Conservation (phyloP, 805 yeast species). For the Candida berthetii region DNA sequence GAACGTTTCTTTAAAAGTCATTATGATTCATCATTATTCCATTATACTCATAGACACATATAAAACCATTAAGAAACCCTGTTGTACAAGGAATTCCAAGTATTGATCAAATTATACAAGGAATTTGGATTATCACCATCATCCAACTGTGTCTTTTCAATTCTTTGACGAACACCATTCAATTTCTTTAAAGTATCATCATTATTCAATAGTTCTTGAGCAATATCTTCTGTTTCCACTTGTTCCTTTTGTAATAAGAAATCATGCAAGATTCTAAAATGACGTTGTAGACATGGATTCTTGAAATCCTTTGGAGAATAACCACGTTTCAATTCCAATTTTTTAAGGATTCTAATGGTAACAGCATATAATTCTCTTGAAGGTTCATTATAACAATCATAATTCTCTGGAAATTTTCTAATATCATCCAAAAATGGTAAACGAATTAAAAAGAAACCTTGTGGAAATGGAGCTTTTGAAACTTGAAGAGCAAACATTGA, state of each 20-base stretch:
- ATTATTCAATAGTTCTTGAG: slow-evolving; percentile 11
- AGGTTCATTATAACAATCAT: slow-evolving; percentile 4
- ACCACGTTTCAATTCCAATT: slow-evolving; percentile 36
- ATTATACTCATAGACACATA: no score
- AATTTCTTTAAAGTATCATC: slow-evolving; percentile 30
- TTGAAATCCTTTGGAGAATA: slow-evolving; percentile 52
- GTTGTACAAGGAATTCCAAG: slow-evolving; percentile 27
- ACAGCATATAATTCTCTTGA: slow-evolving; percentile 8
- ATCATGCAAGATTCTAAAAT: slow-evolving; percentile 57
- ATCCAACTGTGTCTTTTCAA: slow-evolving; percentile 19
- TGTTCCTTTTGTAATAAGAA: slow-evolving; percentile 52
- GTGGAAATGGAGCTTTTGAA: slow-evolving; percentile 40
- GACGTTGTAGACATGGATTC: slow-evolving; percentile 67
- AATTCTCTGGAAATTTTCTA: slow-evolving; percentile 50
- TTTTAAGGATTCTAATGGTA: slow-evolving; percentile 21
- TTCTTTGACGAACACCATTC: slow-evolving; percentile 21
- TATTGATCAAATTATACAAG: slow-evolving; percentile 18
- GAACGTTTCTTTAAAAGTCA: no score
- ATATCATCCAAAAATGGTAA: slow-evolving; percentile 76
- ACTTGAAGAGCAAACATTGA: slow-evolving; percentile 55
- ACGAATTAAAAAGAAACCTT: slow-evolving; percentile 66
- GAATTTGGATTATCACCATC: slow-evolving; percentile 13
- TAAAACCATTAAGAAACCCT: slow-evolving; percentile 1
- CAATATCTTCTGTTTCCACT: slow-evolving; percentile 4
- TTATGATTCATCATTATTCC: no score